Base-by-base conservation (phyloP, 2,329 filamentous ascomycete genomes). In the Beauveria australis region DNA sequence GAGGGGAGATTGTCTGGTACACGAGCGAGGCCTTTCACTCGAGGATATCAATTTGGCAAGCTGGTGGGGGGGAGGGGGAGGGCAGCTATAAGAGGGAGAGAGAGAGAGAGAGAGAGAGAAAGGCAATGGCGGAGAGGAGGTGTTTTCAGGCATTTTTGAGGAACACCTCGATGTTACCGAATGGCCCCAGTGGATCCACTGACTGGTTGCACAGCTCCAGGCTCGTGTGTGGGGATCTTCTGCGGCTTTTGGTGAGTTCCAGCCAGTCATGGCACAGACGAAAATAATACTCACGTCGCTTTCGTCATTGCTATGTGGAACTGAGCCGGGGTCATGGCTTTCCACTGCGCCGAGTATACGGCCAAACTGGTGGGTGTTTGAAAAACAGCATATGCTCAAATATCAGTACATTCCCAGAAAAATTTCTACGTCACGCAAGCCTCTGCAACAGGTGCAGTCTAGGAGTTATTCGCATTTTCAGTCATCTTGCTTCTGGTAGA, bases 221-320 rank as follows among this genome's bases (percentile, higher is more conserved):
- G 33, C 59, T 43, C 33, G 33, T 33, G 30, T 48, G 59, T 61
- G 59, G 59, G 19, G 59, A 55, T 44, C 9, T 10, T 24, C 14
- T 60, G 59, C 48, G 49, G 59, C 44, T 54, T 55, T 55, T 30
- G 52, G 18, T 30, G 22, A 37, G 24, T 44, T 6, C 43, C 46
- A 61, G 52, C 59, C 59, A 61, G 28, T 61, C 60, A 61, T 19
- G 37, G 47, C 53, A 43, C 60, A 60, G 55, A 41, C 63, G 63
- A 70, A 70, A 67, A 70, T 69, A 69, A 70, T 70, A 67, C 65
- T 64, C 63, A 64, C 59, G 54, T 66, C 62, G 63, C 64, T 68
- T 66, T 70, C 68, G 67, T 69, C 68, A 70, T 69, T 60, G 66
- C 62, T 60, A 58, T 69, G 54, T 53, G 48, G 54, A 12, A 55